Percentiles rank a stretch among this genome's conserved stretches.
These are phyloP conservation scores for Parasitella parasitica DNA, from an alignment of 371 early-diverging fungal genomes.

Conservation along the genomic window DNA sequence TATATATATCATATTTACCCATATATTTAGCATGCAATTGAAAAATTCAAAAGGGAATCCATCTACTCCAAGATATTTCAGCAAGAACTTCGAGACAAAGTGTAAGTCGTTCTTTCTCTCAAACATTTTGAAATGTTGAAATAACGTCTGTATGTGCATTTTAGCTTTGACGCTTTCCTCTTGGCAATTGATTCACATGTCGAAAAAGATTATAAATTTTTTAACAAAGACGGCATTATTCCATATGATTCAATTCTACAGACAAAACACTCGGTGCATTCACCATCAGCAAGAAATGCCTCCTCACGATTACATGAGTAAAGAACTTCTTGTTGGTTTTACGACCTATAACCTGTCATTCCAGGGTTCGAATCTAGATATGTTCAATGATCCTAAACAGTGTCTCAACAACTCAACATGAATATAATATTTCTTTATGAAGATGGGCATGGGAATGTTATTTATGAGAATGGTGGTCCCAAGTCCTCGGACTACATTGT, in stretches of 20 bases:
- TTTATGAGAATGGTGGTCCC: no score
- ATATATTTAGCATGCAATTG: conserved; percentile 69
- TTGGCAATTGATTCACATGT: conserved; percentile 57
- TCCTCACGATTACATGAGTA: no score
- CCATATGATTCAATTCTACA: conserved; percentile 25
- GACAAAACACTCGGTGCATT: conserved; percentile 12
- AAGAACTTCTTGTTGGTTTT: no score
- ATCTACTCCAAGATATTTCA: conserved; percentile 77
- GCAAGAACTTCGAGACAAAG: conserved; percentile 63
- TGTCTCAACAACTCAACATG: no score
- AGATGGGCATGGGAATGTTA: no score
- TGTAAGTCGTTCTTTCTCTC: conserved; percentile 24
- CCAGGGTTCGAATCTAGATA: no score
- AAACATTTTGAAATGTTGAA: neutral
- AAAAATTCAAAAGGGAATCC: conserved; percentile 77
- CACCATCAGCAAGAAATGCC: no score
- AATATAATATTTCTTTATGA: no score
- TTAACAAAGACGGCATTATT: conserved; percentile 42
- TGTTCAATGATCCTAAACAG: no score
- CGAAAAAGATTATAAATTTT: conserved; percentile 39
- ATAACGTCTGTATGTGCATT: neutral
- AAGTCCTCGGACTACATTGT: no score
- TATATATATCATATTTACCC: no score
- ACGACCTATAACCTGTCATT: no score
- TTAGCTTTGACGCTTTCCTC: conserved; percentile 73